Evolutionary conservation across 1,284 basidiomycete genomes (phyloP).

Genomic region (Irpex lacteus): DNA sequence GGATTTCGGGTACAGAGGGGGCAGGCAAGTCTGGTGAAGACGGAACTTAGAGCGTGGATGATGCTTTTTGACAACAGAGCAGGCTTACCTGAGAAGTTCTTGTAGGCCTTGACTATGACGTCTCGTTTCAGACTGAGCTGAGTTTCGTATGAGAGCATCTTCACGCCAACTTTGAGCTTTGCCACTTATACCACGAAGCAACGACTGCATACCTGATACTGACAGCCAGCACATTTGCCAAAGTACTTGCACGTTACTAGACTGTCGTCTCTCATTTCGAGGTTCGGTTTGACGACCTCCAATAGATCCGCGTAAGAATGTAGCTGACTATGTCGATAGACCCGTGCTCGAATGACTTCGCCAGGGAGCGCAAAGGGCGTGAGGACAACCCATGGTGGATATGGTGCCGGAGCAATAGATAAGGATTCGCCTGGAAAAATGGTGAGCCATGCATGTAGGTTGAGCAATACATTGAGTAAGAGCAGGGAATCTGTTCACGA

Average conservation of each 20-base stretch:
- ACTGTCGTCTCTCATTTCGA: constrained; percentile 60
- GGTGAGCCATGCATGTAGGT: not conserved
- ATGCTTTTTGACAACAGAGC: not conserved
- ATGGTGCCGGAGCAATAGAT: constrained; percentile 47
- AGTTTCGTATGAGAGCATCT: constrained; percentile 87
- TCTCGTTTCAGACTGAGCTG: constrained; percentile 86
- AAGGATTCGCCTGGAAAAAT: constrained; percentile 62
- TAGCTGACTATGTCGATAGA: constrained; percentile 66
- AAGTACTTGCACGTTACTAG: constrained; percentile 84
- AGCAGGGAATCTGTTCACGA: not conserved
- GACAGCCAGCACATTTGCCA: constrained; percentile 76
- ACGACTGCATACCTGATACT: constrained; percentile 57
- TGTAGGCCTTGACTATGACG: constrained; percentile 87
- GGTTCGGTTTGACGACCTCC: constrained; percentile 65
- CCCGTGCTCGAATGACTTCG: constrained; percentile 70
- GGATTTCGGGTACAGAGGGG: constrained; percentile 62
- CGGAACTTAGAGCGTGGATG: not conserved
- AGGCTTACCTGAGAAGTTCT: constrained; percentile 64
- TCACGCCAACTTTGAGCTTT: not conserved
- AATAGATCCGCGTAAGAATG: constrained; percentile 79
- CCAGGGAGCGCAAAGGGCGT: constrained; percentile 83
- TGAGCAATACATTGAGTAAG: not conserved
- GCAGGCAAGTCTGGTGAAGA: constrained; percentile 43
- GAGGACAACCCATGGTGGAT: constrained; percentile 73
- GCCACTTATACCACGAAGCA: not conserved